Percentiles rank a stretch among this genome's conserved stretches.
phyloP scores from a whole-genome alignment of 768 basidiomycete species.

The Termitomyces sp. region DNA sequence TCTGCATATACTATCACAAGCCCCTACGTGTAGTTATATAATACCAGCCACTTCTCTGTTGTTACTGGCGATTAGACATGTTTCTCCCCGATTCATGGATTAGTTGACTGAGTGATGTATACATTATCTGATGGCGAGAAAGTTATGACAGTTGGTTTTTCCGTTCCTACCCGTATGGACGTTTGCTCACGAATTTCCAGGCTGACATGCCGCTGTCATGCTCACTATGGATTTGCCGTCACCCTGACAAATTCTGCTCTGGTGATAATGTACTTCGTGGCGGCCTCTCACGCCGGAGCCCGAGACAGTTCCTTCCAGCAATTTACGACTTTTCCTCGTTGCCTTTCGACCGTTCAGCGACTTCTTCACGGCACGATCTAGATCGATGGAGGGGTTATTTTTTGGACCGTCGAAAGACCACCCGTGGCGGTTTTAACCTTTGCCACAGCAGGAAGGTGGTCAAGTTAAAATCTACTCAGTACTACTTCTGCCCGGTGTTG shows the following conservation, averaged over 20 bases:
- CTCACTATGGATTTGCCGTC: not conserved
- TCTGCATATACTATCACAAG: conserved; percentile 18
- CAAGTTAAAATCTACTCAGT: not conserved
- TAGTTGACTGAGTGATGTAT: not conserved
- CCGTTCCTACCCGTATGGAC: not conserved
- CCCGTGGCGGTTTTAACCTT: not conserved
- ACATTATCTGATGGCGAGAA: not conserved
- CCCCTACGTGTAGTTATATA: conserved; percentile 23
- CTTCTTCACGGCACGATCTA: conserved; percentile 2
- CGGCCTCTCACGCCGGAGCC: not conserved
- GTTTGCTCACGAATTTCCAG: not conserved
- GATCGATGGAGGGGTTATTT: not conserved
- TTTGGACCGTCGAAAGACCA: not conserved
- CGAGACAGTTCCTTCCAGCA: too few species aligned
- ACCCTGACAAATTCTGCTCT: not conserved
- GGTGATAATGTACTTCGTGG: not conserved
- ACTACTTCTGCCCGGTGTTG: not conserved
- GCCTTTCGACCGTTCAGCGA: not conserved
- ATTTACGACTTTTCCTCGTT: not conserved
- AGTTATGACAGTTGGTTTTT: not conserved
- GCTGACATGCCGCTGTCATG: not conserved
- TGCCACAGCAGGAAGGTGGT: not conserved
- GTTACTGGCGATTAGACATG: conserved; percentile 8
- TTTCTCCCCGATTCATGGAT: conserved; percentile 1
- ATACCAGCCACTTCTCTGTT: conserved; percentile 18